Base-by-base conservation (phyloP, 2,329 filamentous ascomycete genomes). In the Exophiala calicioides region DNA sequence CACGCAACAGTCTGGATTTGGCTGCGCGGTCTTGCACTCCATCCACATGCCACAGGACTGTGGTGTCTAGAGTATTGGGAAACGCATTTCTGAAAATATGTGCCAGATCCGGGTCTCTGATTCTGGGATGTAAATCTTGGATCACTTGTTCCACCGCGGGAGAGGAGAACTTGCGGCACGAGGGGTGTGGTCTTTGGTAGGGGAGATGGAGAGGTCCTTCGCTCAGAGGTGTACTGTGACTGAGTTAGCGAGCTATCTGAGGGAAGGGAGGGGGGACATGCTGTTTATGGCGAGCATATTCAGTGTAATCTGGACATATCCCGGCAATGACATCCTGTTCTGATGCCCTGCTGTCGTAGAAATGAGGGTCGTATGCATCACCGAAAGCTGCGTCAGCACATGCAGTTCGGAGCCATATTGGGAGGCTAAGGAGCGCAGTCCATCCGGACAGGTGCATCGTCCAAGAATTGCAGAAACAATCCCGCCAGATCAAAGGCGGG, bases 61-160 rank as follows among this genome's bases (percentile, higher is more conserved):
- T 95, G 0, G 90, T 95, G 62, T 95, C 90, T 3, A 93, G 80
- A 0, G 88, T 91, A 52, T 93, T 95, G 3, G 91, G 91, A 56
- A 94, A 97, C 2, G 91, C 84, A 64, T 98, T 98, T 65, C 95
- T 89, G 64, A 98, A 98, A 8, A 98, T 75, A 19, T 90, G 83
- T 3, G 91, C 91, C 9, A 98, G 79, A 60, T 97, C 93, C 12
- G 85, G 85, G 61, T 97, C 85, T 49, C 84, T 77, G 71, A 98
- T 86, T 42, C 81, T 84, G 20, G 80, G 77, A 4, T 85, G 93
- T 57, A 98, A 76, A 58, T 96, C 83, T 21, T 81, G 67, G 53
- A 98, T 96, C 40, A 96, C 86, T 61, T 86, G 78, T 66, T 98
- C 93, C 34, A 97, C 94, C 3, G 85, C 77, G 18, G 86, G 80